Base-by-base conservation (phyloP, 1,284 basidiomycete species). In the Polyporus tsugae region DNA sequence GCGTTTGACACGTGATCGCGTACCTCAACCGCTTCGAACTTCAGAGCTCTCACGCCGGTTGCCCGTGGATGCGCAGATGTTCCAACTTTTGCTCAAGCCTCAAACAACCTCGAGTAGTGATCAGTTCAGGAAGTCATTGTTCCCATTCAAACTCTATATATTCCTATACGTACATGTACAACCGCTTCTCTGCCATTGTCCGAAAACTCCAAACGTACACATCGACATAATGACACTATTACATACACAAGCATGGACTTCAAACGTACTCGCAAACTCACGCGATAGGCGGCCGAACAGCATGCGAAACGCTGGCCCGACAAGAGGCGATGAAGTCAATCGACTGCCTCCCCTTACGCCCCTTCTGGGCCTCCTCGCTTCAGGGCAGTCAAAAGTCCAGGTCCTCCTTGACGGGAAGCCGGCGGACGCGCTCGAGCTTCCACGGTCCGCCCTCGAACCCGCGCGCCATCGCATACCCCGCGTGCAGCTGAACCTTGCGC, bases 401-500 rank as follows among this genome's bases (percentile, higher is more conserved):
- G 17, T 68, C 62, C 49, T 67, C 70, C 4, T 39, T 46, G 29
- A 59, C 25, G 4, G 64, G 58, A n/a, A 68, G 22, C 38, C 52
- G 44, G 15, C 44, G 58, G 15, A 74, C 69, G 38, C 49, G 68
- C 49, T 66, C 46, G 15, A 74, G 19, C 15, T 66, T 55, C 75
- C 76, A 77, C 35, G 49, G 11, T 7, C 70, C 76, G 36, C 74
- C 74, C 36, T 71, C 73, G 60, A 65, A 76, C 11, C 63, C 72
- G 39, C 77, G 70, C 36, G 55, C 68, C 73, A 77, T 74, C 15
- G 58, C 66, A 53, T 72, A 78, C 17, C 72, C 74, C 4, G 72
- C 68, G 33, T 72, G 62, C 9, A 78, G 68, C 63, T 77, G 77
- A 61, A 78, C 77, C 66, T 73, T 73, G n/a, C 76, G 73, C 35